Evolutionary conservation across 345 rosid species (phyloP).

Genomic region (Hibiscus tridactylites): DNA sequence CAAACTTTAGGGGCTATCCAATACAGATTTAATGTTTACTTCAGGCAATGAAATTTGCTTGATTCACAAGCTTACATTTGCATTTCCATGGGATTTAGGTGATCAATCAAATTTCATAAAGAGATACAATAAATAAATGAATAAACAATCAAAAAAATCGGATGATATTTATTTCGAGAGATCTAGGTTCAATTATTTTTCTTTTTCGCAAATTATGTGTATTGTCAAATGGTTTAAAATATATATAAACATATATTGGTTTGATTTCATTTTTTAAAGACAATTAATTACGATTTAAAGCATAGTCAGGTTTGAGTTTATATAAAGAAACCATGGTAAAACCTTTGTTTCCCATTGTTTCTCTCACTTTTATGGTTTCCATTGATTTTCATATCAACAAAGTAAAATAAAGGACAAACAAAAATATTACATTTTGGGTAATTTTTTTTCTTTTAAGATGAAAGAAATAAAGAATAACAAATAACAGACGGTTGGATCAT

Average conservation of each 20-base stretch:
- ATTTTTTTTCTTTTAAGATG: not conserved
- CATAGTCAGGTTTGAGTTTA: not conserved
- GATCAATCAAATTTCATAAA: constrained; percentile 1
- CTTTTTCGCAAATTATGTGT: too few relatives aligned
- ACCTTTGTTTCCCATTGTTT: constrained; percentile 13
- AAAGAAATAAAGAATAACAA: constrained; percentile 20
- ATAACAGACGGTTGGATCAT: constrained; percentile 1
- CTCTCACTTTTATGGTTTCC: constrained; percentile 6
- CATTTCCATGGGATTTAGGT: not conserved
- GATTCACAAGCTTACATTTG: not conserved
- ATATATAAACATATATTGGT: too few relatives aligned
- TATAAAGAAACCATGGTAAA: not conserved
- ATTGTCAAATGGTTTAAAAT: too few relatives aligned
- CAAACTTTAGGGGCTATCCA: not conserved
- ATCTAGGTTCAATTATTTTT: too few relatives aligned
- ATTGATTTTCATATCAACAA: constrained; percentile 5
- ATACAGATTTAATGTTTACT: not conserved
- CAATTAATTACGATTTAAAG: constrained; percentile 4
- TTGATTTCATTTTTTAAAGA: constrained; percentile 2
- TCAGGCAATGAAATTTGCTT: not conserved
- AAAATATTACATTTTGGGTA: not conserved
- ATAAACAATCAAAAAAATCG: too few relatives aligned
- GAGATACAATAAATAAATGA: too few relatives aligned
- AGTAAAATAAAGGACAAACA: not conserved
- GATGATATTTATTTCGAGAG: too few relatives aligned